A percentile compares a stretch with the other conserved stretches of the same genome.
phyloP scores from a whole-genome alignment of 2,329 filamentous ascomycete species.

The Fusarium algeriense region DNA sequence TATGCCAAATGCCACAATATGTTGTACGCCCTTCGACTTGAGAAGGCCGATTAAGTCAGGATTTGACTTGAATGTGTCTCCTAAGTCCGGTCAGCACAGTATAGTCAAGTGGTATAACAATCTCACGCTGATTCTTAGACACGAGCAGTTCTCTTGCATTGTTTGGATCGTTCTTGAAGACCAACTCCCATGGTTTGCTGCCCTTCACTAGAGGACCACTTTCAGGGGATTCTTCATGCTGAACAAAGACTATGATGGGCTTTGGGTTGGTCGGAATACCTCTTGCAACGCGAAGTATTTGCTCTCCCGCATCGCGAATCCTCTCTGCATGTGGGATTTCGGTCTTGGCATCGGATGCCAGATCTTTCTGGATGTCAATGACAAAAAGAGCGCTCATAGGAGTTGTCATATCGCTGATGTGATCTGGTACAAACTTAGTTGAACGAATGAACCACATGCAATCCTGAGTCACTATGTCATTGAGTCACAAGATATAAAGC shows the following conservation, averaged over 20 bases:
- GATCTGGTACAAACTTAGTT: background rate
- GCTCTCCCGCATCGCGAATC: slow-evolving; percentile 1
- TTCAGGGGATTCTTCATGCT: slow-evolving; percentile 24
- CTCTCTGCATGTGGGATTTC: slow-evolving; percentile 15
- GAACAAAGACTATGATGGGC: slow-evolving; percentile 24
- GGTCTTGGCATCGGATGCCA: slow-evolving; percentile 15
- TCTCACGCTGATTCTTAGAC: slow-evolving; percentile 16
- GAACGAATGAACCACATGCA: background rate
- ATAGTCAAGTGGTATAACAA: background rate
- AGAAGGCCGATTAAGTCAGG: slow-evolving; percentile 1
- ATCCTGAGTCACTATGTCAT: background rate
- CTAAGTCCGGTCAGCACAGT: background rate
- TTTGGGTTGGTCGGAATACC: background rate
- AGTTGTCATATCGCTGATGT: background rate
- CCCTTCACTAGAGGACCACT: slow-evolving; percentile 14
- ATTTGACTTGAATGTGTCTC: slow-evolving; percentile 28
- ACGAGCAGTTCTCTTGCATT: slow-evolving; percentile 10
- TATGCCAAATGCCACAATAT: slow-evolving; percentile 23
- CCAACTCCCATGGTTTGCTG: slow-evolving; percentile 12
- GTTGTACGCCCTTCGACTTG: slow-evolving; percentile 8
- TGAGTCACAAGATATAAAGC: background rate
- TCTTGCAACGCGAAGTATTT: slow-evolving; percentile 12
- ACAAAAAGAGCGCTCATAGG: slow-evolving; percentile 23
- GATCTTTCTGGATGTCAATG: slow-evolving; percentile 26
- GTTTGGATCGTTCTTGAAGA: slow-evolving; percentile 5